Evolutionary conservation across 2,329 filamentous ascomycete species (phyloP), one percentile per base, ranked within the genome.

Genomic region (Aspergillus ibericus): DNA sequence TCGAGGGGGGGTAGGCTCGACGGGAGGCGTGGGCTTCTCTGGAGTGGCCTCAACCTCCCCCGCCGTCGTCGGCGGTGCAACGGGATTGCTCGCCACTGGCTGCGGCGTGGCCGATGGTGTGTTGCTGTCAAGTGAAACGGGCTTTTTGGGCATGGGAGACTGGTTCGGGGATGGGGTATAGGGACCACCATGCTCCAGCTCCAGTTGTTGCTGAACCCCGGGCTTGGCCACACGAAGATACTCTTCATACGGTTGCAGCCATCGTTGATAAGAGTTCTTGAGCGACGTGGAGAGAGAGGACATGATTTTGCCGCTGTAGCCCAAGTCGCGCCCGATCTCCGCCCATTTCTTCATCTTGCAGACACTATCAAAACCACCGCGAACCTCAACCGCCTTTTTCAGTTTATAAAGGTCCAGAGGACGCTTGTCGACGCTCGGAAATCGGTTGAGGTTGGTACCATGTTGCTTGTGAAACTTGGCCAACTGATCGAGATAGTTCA

Each of bases 241-340:
- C 63, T 98, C 92, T 75, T 99, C 95, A 68, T 98, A 99, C 0
- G 95, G 95, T 70, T 92, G 91, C 3, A 99, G 86, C 91, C 95
- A 99, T 77, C 93, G 88, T 74, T 96, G 92, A 69, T 96, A 99
- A 0, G 95, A 98, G 75, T 99, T 99, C 75, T 98, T 99, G 42
- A 99, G 83, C 5, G 95, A 98, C 0, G 95, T 99, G 5, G 95
- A 99, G 48, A 99, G 80, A 8, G 95, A 98, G 2, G 93, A 98
- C 95, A 99, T 99, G 63, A 99, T 99, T 80, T 99, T 99, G 72
- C 95, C 95, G 72, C 93, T 98, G 77, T 99, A 99, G 55, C 95
- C 95, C 49, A 99, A 80, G 73, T 98, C 95, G 70, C 95, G 88
- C 34, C 95, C 95, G 67, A 99, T 98, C 75, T 99, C 95, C 15